Percentiles rank a stretch among this genome's conserved stretches.
phyloP scores from a whole-genome alignment of 2,329 filamentous ascomycete genomes.

The Chaetoscypha palmicola region DNA sequence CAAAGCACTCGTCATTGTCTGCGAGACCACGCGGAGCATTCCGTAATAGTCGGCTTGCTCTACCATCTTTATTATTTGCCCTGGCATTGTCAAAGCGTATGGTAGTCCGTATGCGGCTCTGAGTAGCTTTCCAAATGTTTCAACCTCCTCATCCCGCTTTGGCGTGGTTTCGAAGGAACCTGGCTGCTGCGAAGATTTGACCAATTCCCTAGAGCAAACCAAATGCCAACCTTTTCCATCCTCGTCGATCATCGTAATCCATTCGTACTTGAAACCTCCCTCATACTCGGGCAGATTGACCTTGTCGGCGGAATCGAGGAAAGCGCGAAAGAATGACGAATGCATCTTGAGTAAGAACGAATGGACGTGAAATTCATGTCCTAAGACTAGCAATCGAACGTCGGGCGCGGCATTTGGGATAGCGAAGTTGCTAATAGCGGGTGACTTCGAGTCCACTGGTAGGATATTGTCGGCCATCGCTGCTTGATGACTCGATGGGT shows the following conservation, averaged over 20 bases:
- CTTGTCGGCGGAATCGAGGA: slow-evolving; percentile 14
- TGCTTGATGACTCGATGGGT: too few species aligned
- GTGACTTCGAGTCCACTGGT: too few species aligned
- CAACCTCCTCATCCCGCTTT: not conserved
- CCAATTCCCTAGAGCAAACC: not conserved
- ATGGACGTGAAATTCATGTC: not conserved
- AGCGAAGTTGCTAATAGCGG: too few species aligned
- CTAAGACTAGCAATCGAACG: too few species aligned
- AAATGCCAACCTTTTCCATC: not conserved
- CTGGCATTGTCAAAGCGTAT: not conserved
- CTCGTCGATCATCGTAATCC: slow-evolving; percentile 8
- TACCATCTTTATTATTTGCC: not conserved
- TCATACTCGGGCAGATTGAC: not conserved
- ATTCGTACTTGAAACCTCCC: slow-evolving; percentile 7
- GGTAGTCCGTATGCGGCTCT: not conserved
- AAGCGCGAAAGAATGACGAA: slow-evolving; percentile 1
- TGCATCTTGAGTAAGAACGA: not conserved
- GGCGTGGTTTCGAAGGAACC: not conserved
- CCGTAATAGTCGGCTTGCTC: not conserved
- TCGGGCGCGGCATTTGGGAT: too few species aligned
- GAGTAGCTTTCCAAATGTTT: not conserved
- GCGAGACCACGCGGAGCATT: not conserved
- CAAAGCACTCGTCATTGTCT: not conserved
- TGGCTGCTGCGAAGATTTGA: not conserved
- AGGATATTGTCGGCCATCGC: too few species aligned